These are phyloP conservation scores for Pythium insidiosum DNA, from an alignment of 352 stramenopile genomes.

Conservation along the genomic window DNA sequence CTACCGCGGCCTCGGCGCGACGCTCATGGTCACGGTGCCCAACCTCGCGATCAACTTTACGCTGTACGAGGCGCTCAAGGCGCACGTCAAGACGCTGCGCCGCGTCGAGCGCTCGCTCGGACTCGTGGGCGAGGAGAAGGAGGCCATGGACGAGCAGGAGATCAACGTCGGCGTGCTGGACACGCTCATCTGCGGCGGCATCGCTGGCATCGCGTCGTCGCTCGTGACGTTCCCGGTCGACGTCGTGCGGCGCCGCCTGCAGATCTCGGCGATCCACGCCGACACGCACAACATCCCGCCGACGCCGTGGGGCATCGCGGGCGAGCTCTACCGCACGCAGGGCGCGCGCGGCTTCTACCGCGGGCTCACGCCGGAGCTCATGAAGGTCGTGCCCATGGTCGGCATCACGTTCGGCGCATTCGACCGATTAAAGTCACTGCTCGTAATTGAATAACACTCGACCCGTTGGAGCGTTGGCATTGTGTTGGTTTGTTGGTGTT, in stretches of 20 bases:
- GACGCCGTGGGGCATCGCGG: slow-evolving; percentile 65
- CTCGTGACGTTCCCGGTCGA: slow-evolving; percentile 95
- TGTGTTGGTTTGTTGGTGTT: background rate
- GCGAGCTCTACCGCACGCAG: slow-evolving; percentile 59
- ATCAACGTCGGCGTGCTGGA: slow-evolving; percentile 56
- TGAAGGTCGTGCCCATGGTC: slow-evolving; percentile 97
- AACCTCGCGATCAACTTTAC: slow-evolving; percentile 96
- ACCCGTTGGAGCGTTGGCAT: background rate
- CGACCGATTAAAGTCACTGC: slow-evolving; percentile 89
- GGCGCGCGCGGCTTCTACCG: slow-evolving; percentile 81
- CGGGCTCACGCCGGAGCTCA: slow-evolving; percentile 89
- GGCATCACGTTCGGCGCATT: slow-evolving; percentile 95
- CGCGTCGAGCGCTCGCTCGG: slow-evolving; percentile 23
- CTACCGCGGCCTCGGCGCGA: slow-evolving; percentile 91
- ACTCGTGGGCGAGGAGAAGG: slow-evolving; percentile 18
- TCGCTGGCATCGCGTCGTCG: slow-evolving; percentile 88
- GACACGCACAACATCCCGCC: slow-evolving; percentile 53
- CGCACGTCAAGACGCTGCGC: slow-evolving; percentile 77
- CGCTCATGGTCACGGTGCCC: slow-evolving; percentile 92
- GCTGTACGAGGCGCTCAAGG: slow-evolving; percentile 93
- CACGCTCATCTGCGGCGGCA: slow-evolving; percentile 88
- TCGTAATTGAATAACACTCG: slow-evolving; percentile 62
- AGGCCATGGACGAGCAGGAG: slow-evolving; percentile 3
- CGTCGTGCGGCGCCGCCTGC: slow-evolving; percentile 89
- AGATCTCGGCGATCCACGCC: slow-evolving; percentile 90